Percentiles rank a stretch among this genome's conserved stretches.
These are phyloP conservation scores for Cladorrhinum sp. DNA, from an alignment of 2,329 filamentous ascomycete species.

Conservation along the genomic window DNA sequence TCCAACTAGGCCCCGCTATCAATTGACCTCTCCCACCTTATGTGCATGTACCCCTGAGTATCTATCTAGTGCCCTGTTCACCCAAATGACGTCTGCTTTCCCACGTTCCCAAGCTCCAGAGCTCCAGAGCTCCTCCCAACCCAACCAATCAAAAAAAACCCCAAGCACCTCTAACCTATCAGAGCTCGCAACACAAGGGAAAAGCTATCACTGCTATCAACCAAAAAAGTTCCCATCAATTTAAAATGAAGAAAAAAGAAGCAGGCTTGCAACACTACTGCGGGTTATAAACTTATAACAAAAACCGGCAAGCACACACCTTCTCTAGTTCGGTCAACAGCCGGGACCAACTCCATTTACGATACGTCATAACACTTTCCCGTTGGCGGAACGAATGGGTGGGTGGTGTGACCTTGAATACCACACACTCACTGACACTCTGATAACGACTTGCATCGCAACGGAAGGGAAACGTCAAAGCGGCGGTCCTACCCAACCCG, in stretches of 20 bases:
- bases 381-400: not conserved
- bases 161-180: not conserved
- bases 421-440: not conserved
- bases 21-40: too few relatives aligned
- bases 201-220: too few relatives aligned
- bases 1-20: not conserved
- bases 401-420: not conserved
- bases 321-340: not conserved
- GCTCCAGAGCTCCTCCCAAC: too few relatives aligned
- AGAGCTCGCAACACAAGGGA: not conserved
- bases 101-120: not conserved
- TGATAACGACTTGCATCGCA: conserved; percentile 2
- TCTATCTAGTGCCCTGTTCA: too few relatives aligned
- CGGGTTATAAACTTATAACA: too few relatives aligned
- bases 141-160: not conserved
- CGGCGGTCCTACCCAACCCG: conserved; percentile 1
- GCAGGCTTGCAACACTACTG: not conserved
- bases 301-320: too few relatives aligned
- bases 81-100: not conserved
- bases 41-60: too few relatives aligned
- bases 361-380: not conserved
- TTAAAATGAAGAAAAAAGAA: not conserved
- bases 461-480: conserved; percentile 1
- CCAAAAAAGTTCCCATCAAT: not conserved
- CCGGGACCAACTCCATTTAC: not conserved